Percentiles rank a stretch among this genome's conserved stretches.
These are phyloP conservation scores for Ceriops zippeliana DNA, from an alignment of 345 rosid genomes.

Conservation along the genomic window DNA sequence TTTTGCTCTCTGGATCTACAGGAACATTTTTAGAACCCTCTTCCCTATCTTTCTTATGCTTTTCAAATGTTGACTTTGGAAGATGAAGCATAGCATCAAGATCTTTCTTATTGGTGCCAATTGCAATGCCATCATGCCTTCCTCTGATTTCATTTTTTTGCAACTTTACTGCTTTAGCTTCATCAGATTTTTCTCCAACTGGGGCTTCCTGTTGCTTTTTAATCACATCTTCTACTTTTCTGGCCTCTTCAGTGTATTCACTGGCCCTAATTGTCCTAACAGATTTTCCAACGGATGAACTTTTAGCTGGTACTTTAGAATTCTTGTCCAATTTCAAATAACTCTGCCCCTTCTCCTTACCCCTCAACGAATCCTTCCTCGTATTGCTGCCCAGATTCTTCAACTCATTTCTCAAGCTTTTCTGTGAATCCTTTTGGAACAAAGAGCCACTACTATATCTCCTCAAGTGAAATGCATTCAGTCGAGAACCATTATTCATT, in stretches of 20 bases:
- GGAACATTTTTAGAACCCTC: slow-evolving; percentile 13
- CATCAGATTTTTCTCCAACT: slow-evolving; percentile 13
- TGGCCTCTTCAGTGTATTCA: slow-evolving; percentile 22
- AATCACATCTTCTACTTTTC: slow-evolving; percentile 25
- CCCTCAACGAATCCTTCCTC: slow-evolving; percentile 20
- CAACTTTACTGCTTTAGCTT: slow-evolving; percentile 14
- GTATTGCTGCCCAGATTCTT: slow-evolving; percentile 20
- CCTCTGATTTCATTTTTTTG: slow-evolving; percentile 20
- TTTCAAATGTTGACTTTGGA: slow-evolving; percentile 10
- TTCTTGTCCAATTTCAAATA: slow-evolving; percentile 37
- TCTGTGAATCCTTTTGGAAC: slow-evolving; percentile 21
- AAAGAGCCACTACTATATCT: slow-evolving; percentile 34
- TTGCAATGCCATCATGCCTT: slow-evolving; percentile 14
- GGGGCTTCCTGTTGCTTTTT: slow-evolving; percentile 24
- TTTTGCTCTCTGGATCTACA: slow-evolving; percentile 22
- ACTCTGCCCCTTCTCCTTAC: slow-evolving; percentile 26
- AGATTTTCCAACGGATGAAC: slow-evolving; percentile 54
- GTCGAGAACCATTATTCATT: slow-evolving; percentile 14
- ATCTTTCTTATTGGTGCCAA: slow-evolving; percentile 17
- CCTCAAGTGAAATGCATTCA: slow-evolving; percentile 39
- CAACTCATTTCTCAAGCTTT: slow-evolving; percentile 19
- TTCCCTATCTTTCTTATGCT: slow-evolving; percentile 18
- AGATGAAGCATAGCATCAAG: slow-evolving; percentile 7
- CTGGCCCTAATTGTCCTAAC: slow-evolving; percentile 59
- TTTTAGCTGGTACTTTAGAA: slow-evolving; percentile 24